These are phyloP conservation scores for Populus hybrid DNA, from an alignment of 441 rosid species.

Conservation along the genomic window DNA sequence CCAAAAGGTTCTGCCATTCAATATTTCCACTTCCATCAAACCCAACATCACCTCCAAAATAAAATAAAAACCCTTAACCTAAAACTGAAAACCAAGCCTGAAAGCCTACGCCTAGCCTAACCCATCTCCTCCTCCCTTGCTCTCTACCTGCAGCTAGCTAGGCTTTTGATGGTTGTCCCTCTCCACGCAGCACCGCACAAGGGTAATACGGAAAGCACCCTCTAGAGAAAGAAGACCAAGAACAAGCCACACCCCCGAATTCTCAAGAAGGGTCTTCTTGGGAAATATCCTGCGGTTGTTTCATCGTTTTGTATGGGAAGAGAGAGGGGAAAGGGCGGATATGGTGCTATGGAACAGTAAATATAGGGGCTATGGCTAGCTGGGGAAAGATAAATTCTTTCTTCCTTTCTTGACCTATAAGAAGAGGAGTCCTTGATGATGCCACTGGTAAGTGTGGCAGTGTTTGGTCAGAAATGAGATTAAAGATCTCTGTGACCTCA, in stretches of 20 bases:
- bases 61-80: background rate
- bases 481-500: constrained; percentile 42
- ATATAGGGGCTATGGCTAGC: background rate
- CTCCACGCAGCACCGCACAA: constrained; percentile 11
- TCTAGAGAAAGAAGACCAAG: constrained; percentile 16
- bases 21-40: constrained; percentile 45
- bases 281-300: constrained; percentile 6
- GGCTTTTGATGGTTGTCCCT: constrained; percentile 29
- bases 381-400: constrained; percentile 13
- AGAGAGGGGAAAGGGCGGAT: background rate
- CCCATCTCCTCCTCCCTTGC: constrained; percentile 39
- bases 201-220: constrained; percentile 8
- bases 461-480: constrained; percentile 42
- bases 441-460: constrained; percentile 30
- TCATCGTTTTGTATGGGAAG: background rate
- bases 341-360: background rate
- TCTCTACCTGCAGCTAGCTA: constrained; percentile 15
- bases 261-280: constrained; percentile 18
- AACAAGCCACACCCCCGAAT: background rate
- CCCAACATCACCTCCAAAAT: background rate
- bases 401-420: constrained; percentile 12
- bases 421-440: constrained; percentile 20
- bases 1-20: constrained; percentile 54
- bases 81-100: constrained; percentile 5
- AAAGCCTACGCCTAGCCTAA: constrained; percentile 32